Evolutionary conservation across 2,329 filamentous ascomycete genomes (phyloP).

Genomic region (Colletotrichum higginsianum): DNA sequence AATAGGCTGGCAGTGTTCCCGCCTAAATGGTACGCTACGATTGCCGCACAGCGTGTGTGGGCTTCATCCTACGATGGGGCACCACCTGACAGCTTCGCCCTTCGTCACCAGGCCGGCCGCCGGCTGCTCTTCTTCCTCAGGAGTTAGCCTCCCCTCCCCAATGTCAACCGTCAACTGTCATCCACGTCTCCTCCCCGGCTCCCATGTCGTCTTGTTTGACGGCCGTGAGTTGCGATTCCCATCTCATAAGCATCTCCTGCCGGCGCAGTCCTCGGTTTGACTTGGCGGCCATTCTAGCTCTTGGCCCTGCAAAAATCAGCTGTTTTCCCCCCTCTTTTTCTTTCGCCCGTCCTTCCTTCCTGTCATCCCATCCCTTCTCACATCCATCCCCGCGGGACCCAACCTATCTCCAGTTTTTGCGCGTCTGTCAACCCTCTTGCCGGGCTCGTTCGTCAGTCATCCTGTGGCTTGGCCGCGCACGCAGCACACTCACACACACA

Average conservation of each 20-base stretch:
- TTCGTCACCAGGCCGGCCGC: background rate
- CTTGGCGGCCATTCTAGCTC: slow-evolving; percentile 38
- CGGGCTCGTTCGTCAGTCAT: background rate
- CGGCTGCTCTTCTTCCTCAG: background rate
- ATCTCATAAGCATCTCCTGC: slow-evolving; percentile 1
- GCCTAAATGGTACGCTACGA: slow-evolving; percentile 30
- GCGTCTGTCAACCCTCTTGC: background rate
- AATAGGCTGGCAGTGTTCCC: slow-evolving; percentile 20
- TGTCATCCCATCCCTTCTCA: slow-evolving; percentile 33
- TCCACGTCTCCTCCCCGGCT: too few species aligned
- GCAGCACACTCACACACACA: background rate
- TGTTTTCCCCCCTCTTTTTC: slow-evolving; percentile 20
- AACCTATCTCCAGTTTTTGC: slow-evolving; percentile 6
- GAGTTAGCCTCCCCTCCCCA: too few species aligned
- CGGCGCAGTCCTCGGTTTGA: slow-evolving; percentile 24
- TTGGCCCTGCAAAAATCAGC: slow-evolving; percentile 42
- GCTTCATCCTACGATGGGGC: background rate
- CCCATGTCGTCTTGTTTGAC: background rate
- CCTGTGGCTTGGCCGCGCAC: background rate
- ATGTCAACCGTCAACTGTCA: too few species aligned
- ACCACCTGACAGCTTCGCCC: background rate
- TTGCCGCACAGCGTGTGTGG: background rate
- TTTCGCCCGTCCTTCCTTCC: slow-evolving; percentile 1
- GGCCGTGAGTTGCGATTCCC: background rate
- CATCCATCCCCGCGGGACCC: slow-evolving; percentile 18